These are phyloP conservation scores for Trichoderma arundinaceum DNA, from an alignment of 2,329 filamentous ascomycete genomes.

Conservation along the genomic window DNA sequence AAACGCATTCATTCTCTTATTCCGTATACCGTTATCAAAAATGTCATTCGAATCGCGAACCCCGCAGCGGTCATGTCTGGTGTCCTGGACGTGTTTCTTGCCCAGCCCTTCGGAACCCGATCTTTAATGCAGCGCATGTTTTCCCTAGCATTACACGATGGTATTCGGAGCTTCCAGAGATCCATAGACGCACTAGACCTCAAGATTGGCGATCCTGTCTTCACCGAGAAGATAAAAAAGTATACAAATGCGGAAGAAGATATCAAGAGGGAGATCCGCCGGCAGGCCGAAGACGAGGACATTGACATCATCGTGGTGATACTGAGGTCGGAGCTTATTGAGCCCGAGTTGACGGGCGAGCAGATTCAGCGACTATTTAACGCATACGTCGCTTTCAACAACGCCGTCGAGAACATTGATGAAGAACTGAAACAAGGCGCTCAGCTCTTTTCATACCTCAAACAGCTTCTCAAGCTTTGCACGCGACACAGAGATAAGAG, in stretches of 20 bases:
- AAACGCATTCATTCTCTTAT: constrained; percentile 94
- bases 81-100: constrained; percentile 91
- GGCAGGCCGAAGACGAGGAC: constrained; percentile 73
- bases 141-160: constrained; percentile 86
- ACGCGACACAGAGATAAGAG: constrained; percentile 91
- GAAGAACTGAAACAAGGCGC: constrained; percentile 88
- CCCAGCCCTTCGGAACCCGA: constrained; percentile 88
- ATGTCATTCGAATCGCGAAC: constrained; percentile 95
- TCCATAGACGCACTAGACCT: constrained; percentile 77
- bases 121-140: constrained; percentile 95
- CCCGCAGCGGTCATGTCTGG: constrained; percentile 97
- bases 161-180: constrained; percentile 83
- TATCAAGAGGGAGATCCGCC: constrained; percentile 73
- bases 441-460: constrained; percentile 90
- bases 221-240: constrained; percentile 79
- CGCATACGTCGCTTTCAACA: constrained; percentile 92
- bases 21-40: constrained; percentile 92
- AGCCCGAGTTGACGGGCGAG: constrained; percentile 71
- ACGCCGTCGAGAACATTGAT: constrained; percentile 88
- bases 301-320: constrained; percentile 87
- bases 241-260: constrained; percentile 79
- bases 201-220: constrained; percentile 81
- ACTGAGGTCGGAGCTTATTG: constrained; percentile 76
- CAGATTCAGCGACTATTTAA: constrained; percentile 90
- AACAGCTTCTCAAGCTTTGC: constrained; percentile 91